Evolutionary conservation across 2,329 filamentous ascomycete species (phyloP).

Genomic region (Fusarium foetens): DNA sequence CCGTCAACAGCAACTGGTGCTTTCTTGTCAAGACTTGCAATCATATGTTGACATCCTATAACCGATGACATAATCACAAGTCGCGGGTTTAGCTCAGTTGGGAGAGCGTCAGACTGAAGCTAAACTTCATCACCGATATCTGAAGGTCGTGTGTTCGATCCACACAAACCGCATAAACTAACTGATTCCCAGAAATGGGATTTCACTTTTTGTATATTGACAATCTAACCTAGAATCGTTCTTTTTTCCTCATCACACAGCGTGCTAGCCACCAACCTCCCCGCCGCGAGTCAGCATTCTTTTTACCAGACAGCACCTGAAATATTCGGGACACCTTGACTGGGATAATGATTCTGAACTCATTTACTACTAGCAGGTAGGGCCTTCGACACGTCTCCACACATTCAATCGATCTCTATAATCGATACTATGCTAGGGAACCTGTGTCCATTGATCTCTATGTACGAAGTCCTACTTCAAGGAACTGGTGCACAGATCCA

Average conservation of each 20-base stretch:
- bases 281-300: background rate
- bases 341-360: background rate
- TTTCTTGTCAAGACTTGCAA: fast-evolving
- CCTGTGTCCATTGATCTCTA: background rate
- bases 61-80: background rate
- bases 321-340: fast-evolving
- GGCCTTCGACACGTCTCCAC: fast-evolving
- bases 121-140: constrained; percentile 24
- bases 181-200: fast-evolving
- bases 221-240: background rate
- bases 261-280: no score
- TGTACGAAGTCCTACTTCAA: background rate
- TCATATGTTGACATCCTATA: fast-evolving
- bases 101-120: constrained; percentile 34
- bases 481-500: constrained; percentile 9
- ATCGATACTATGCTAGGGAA: background rate
- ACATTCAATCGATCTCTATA: background rate
- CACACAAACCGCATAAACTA: constrained; percentile 19
- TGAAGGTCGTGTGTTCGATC: constrained; percentile 35
- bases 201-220: background rate
- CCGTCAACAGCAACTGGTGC: fast-evolving
- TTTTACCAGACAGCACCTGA: background rate
- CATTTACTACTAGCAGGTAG: background rate
- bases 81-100: constrained; percentile 34
- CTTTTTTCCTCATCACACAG: background rate